Conservation (phyloP, 768 basidiomycete genomes). For the Serendipita vermifera region DNA sequence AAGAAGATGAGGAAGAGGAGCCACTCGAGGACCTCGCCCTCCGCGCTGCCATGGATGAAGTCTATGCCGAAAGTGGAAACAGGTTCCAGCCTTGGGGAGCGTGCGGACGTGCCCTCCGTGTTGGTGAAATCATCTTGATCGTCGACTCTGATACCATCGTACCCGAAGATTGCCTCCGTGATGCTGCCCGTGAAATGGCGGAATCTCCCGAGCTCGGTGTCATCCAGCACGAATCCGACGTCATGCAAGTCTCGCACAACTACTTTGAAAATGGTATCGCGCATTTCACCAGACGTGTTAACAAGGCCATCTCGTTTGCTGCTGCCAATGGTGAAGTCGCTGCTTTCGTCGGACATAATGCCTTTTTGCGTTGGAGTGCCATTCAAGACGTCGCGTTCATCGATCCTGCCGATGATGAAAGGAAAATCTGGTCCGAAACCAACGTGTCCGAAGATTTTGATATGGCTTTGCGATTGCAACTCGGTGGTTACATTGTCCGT, state of each 20-base stretch:
- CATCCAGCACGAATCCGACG: slow-evolving; percentile 38
- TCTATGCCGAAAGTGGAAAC: slow-evolving; percentile 26
- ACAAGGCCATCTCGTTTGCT: slow-evolving; percentile 18
- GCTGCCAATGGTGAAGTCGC: slow-evolving; percentile 65
- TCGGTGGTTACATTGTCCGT: slow-evolving; percentile 16
- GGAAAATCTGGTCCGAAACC: slow-evolving; percentile 70
- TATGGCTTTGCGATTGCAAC: slow-evolving; percentile 55
- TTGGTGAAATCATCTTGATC: slow-evolving; percentile 35
- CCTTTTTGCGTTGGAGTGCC: slow-evolving; percentile 30
- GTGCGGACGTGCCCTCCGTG: slow-evolving; percentile 31
- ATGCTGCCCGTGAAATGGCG: slow-evolving; percentile 39
- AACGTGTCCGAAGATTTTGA: slow-evolving; percentile 79
- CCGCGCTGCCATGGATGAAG: slow-evolving; percentile 40
- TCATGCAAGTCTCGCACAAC: slow-evolving; percentile 24
- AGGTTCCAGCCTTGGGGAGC: slow-evolving; percentile 23
- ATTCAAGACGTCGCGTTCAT: slow-evolving; percentile 41
- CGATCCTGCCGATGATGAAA: slow-evolving; percentile 47
- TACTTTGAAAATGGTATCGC: slow-evolving; percentile 27
- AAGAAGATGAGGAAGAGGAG: slow-evolving; percentile 45
- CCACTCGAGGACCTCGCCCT: slow-evolving; percentile 39
- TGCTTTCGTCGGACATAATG: slow-evolving; percentile 74
- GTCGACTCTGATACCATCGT: slow-evolving; percentile 41
- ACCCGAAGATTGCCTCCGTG: slow-evolving; percentile 40
- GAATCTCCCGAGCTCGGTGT: slow-evolving; percentile 37
- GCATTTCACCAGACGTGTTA: slow-evolving; percentile 25